Evolutionary conservation across 345 rosid species (phyloP), one percentile per base, ranked within the genome.

Genomic region (Hibiscus trionum): DNA sequence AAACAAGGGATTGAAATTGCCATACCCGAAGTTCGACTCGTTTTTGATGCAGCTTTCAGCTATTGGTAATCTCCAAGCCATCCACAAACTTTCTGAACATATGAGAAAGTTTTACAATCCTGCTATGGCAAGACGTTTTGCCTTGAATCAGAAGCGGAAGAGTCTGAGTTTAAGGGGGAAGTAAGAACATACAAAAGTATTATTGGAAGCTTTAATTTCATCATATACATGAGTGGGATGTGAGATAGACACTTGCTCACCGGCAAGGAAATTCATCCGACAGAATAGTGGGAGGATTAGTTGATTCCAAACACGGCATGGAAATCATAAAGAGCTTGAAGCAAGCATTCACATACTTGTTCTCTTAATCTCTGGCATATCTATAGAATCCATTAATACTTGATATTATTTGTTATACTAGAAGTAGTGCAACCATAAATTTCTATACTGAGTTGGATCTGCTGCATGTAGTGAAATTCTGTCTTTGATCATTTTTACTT

Each of bases 51-150:
- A 85, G 75, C 84, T 95, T 42, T 92, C 99, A 0, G 82, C 70
- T 17, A 83, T 77, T 58, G 99, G 98, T 77, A 77, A 92, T 72
- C 88, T 89, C 15, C 82, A 61, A 72, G 82, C 87, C 72, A 95
- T 92, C 75, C 91, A 90, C 75, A 88, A 73, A 77, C 85, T 95
- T 59, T 90, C 96, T 39, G 93, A 89, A 66, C 93, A 88, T 77
- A 89, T 87, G 98, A 90, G 88, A 73, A 89, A 67, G 81, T 92
- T 83, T 73, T 90, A 88, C 27, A 89, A 92, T 80, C 92, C 90
- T 84, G 77, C 91, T 47, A 88, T 95, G 90, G 90, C 97, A 11
- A 90, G 94, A 73, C 89, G 97, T 42, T 82, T 79, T 77, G 90
- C 92, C 11, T 77, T 87, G 29, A 84, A 84, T 57, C 84, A 95